Evolutionary conservation across 2,329 filamentous ascomycete genomes (phyloP), one percentile per base, ranked within the genome.

Genomic region (Fusarium multiceps): DNA sequence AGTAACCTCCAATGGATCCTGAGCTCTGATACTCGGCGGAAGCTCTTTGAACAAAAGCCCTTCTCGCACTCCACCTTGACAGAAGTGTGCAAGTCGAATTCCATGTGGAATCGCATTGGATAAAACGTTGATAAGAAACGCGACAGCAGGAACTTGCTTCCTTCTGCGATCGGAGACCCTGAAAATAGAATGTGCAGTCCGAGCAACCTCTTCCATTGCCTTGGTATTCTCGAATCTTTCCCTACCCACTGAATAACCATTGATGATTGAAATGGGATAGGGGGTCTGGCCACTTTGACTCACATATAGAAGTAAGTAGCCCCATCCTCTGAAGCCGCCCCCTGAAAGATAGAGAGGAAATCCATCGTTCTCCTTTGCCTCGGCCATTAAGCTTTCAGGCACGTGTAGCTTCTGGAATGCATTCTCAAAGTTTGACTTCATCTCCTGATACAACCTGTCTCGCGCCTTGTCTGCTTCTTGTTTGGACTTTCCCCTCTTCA

Each of bases 141-240:
- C 59, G 12, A 66, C 63, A 1, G 63, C 63, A 11, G 63, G 63
- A 37, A 66, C 63, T 27, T 66, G 63, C 25, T 64, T 55, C 30
- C 63, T 51, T 11, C 63, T 53, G 21, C 59, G 59, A 51, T 64
- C 59, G 4, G 63, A 66, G 8, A 66, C 63, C 16, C 63, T 55
- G 20, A 66, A 66, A 16, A 64, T 56, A 21, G 63, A 48, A 55
- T 64, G 50, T 25, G 63, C 63, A 30, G 50, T 64, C n/a, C 60
- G 59, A 30, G 63, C 59, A 49, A 66, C 63, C 7, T 66, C 63
- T 27, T 64, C 59, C 63, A 66, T 55, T 6, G 63, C 63, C 7
- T 59, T 66, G 12, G 63, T 66, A 41, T 66, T 66, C 23, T 66
- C 59, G 9, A 66, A 66, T 4, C 59, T 56, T 27, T 66, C 62